Percentiles rank a stretch among this genome's conserved stretches.
Conservation (phyloP, 805 yeast genomes). For the Suhomyces xylopsoci region DNA sequence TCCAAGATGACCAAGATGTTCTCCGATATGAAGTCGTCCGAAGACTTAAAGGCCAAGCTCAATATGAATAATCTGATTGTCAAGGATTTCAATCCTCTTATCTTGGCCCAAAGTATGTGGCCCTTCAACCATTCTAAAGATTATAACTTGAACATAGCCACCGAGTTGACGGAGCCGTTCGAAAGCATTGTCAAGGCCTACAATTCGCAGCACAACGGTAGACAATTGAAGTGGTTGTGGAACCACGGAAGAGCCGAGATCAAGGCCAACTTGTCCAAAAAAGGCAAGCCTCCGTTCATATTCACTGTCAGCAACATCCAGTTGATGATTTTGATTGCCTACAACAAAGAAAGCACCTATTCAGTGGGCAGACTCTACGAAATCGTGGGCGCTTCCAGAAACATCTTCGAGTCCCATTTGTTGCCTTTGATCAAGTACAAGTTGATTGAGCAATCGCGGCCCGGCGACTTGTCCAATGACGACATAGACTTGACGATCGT, state of each 20-base stretch:
- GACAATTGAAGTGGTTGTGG: slow-evolving; percentile 95
- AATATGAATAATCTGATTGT: slow-evolving; percentile 35
- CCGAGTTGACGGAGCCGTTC: slow-evolving; percentile 60
- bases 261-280: slow-evolving; percentile 77
- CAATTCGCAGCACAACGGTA: slow-evolving; percentile 72
- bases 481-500: slow-evolving; percentile 68
- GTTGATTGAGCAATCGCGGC: slow-evolving; percentile 64
- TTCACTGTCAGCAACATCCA: slow-evolving; percentile 85
- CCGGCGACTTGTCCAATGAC: slow-evolving; percentile 42
- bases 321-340: slow-evolving; percentile 82
- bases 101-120: slow-evolving; percentile 90
- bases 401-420: slow-evolving; percentile 71
- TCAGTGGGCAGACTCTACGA: slow-evolving; percentile 60
- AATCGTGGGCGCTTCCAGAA: slow-evolving; percentile 63
- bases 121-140: slow-evolving; percentile 54
- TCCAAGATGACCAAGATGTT: slow-evolving; percentile 94
- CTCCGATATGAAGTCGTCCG: slow-evolving; percentile 84
- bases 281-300: slow-evolving; percentile 75
- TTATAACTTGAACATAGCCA: slow-evolving; percentile 56
- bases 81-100: slow-evolving; percentile 62
- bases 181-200: slow-evolving; percentile 69
- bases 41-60: slow-evolving; percentile 63
- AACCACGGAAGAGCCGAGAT: slow-evolving; percentile 89
- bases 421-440: slow-evolving; percentile 77
- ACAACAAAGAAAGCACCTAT: slow-evolving; percentile 62